phyloP scores from a whole-genome alignment of 2,329 filamentous ascomycete genomes.

The Aaosphaeria arxii region DNA sequence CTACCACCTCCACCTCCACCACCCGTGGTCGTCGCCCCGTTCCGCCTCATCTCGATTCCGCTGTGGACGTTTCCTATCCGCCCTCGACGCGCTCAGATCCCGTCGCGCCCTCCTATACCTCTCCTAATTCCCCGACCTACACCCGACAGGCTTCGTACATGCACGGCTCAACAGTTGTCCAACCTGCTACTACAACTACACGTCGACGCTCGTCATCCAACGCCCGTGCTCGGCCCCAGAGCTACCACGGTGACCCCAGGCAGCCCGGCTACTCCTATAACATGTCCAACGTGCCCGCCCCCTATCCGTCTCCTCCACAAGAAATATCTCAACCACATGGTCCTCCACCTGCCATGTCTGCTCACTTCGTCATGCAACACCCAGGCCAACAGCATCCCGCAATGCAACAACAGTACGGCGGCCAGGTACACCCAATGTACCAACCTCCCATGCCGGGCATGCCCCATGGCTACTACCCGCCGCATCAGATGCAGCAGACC shows the following conservation, averaged over 20 bases:
- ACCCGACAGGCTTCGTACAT: constrained; percentile 17
- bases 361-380: constrained; percentile 17
- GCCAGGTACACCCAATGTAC: constrained; percentile 9
- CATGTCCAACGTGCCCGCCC: constrained; percentile 18
- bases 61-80: not conserved
- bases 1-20: not conserved
- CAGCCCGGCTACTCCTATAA: constrained; percentile 14
- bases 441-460: constrained; percentile 13
- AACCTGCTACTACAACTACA: constrained; percentile 18
- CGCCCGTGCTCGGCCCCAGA: constrained; percentile 25
- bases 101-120: constrained; percentile 13
- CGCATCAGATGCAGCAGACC: constrained; percentile 22
- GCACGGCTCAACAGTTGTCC: constrained; percentile 24
- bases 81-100: constrained; percentile 32
- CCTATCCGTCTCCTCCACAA: constrained; percentile 20
- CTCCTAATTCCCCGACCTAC: constrained; percentile 28
- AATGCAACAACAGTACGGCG: constrained; percentile 10
- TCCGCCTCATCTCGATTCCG: constrained; percentile 11
- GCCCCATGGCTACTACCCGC: constrained; percentile 1
- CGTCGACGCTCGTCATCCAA: constrained; percentile 22
- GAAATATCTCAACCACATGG: constrained; percentile 14
- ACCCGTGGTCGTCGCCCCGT: constrained; percentile 15
- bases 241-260: constrained; percentile 23
- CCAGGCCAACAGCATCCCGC: constrained; percentile 7
- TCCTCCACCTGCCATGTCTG: constrained; percentile 30